A percentile compares a stretch with the other conserved stretches of the same genome.
Evolutionary conservation across 2,329 filamentous ascomycete species (phyloP).

Genomic region (Ophiostoma perfectum): DNA sequence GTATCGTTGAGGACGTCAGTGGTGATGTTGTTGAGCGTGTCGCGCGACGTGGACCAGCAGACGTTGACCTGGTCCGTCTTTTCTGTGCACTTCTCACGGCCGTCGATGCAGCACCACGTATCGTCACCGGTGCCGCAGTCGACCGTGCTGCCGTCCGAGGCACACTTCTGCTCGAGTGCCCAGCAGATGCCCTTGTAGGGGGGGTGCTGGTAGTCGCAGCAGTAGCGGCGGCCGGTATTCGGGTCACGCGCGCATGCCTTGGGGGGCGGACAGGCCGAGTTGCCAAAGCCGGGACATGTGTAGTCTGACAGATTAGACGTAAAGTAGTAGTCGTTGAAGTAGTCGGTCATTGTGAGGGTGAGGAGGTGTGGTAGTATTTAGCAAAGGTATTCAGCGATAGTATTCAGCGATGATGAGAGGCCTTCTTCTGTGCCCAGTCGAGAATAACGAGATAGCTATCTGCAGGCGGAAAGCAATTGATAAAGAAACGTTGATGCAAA

Average conservation of each 20-base stretch:
- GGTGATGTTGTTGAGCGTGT: constrained; percentile 26
- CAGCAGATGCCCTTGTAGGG: constrained; percentile 23
- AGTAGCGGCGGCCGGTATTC: constrained; percentile 25
- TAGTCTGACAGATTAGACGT: constrained; percentile 23
- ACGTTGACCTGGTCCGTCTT: constrained; percentile 25
- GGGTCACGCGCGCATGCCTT: constrained; percentile 27
- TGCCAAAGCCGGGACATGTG: constrained; percentile 23
- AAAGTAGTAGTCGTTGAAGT: constrained; percentile 26
- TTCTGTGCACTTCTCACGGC: constrained; percentile 23
- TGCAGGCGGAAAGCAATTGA: no score
- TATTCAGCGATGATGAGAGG: no score
- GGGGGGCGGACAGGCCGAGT: constrained; percentile 22
- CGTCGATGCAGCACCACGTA: constrained; percentile 25
- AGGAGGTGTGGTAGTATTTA: background rate
- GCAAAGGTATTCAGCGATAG: no score
- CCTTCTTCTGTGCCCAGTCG: no score
- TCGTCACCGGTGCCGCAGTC: constrained; percentile 24
- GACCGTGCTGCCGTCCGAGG: constrained; percentile 24
- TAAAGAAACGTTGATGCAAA: no score
- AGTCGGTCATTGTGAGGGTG: constrained; percentile 20
- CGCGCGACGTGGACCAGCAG: constrained; percentile 25
- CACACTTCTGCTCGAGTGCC: constrained; percentile 21
- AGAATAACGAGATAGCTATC: no score
- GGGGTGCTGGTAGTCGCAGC: constrained; percentile 21
- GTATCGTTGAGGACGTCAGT: constrained; percentile 21